phyloP scores from a whole-genome alignment of 805 yeast species.

The Suhomyces kilbournensis region DNA sequence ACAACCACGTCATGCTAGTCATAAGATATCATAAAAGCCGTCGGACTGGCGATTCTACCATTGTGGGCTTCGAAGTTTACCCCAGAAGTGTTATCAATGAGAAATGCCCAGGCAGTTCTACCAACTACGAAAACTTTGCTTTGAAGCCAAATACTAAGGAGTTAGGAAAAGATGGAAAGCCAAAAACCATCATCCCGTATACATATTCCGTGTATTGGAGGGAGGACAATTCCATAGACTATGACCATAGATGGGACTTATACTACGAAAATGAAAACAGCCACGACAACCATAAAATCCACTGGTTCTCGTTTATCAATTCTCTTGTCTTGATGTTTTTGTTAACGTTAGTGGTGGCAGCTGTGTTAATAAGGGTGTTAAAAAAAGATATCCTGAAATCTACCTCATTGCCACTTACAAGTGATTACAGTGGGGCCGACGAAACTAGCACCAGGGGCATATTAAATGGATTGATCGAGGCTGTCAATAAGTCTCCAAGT shows the following conservation, averaged over 20 bases:
- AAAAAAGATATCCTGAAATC: slow-evolving; percentile 44
- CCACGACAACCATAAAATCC: slow-evolving; percentile 49
- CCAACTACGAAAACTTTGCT: slow-evolving; percentile 55
- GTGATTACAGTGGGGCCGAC: slow-evolving; percentile 4
- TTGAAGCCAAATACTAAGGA: slow-evolving; percentile 31
- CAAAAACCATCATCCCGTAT: slow-evolving; percentile 56
- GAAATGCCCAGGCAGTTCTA: slow-evolving; percentile 73
- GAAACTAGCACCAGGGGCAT: background rate
- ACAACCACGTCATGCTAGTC: slow-evolving; percentile 81
- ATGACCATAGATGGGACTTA: slow-evolving; percentile 70
- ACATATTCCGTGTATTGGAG: slow-evolving; percentile 89
- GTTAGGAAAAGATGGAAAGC: slow-evolving; percentile 21
- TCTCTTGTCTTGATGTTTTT: slow-evolving; percentile 63
- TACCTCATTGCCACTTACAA: slow-evolving; percentile 11
- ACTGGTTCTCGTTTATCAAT: slow-evolving; percentile 75
- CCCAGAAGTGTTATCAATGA: slow-evolving; percentile 72
- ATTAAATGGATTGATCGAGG: slow-evolving; percentile 44
- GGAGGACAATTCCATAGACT: slow-evolving; percentile 65
- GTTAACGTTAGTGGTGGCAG: slow-evolving; percentile 61
- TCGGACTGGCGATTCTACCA: slow-evolving; percentile 46
- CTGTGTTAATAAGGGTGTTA: slow-evolving; percentile 57
- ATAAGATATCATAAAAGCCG: slow-evolving; percentile 58
- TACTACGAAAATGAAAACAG: slow-evolving; percentile 57
- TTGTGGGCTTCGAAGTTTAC: slow-evolving; percentile 88
- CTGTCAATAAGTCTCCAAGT: slow-evolving; percentile 53